Conservation (phyloP, 805 yeast genomes). For the Suhomyces tanzawaensis region DNA sequence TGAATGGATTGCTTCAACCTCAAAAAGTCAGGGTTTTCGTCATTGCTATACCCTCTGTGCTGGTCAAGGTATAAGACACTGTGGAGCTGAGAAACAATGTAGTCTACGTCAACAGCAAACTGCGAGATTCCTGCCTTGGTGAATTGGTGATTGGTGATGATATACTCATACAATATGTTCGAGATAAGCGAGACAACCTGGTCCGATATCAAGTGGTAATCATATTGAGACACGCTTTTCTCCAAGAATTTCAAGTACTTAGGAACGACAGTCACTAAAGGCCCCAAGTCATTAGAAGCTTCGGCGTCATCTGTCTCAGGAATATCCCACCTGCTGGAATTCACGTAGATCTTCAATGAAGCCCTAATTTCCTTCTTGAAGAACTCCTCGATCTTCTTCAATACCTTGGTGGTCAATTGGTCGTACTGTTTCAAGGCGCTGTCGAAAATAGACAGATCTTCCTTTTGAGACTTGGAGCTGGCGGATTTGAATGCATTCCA, state of each 20-base stretch:
- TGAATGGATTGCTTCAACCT: slow-evolving; percentile 30
- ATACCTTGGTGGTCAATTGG: slow-evolving; percentile 16
- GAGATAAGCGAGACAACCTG: slow-evolving; percentile 26
- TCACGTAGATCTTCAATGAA: slow-evolving; percentile 36
- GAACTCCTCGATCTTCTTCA: slow-evolving; percentile 26
- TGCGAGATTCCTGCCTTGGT: slow-evolving; percentile 31
- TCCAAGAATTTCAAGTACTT: slow-evolving; percentile 23
- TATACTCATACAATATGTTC: slow-evolving; percentile 32
- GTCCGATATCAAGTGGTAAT: slow-evolving; percentile 30
- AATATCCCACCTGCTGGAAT: slow-evolving; percentile 34
- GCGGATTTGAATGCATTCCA: slow-evolving; percentile 32
- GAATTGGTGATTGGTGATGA: slow-evolving; percentile 40
- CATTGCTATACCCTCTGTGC: slow-evolving; percentile 17
- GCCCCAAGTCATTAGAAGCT: slow-evolving; percentile 21
- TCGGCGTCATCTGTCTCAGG: slow-evolving; percentile 9
- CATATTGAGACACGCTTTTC: slow-evolving; percentile 24
- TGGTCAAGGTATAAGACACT: slow-evolving; percentile 17
- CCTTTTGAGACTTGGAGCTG: slow-evolving; percentile 11
- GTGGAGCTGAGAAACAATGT: slow-evolving; percentile 16
- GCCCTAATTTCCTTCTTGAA: slow-evolving; percentile 32
- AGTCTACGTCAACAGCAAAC: slow-evolving; percentile 29
- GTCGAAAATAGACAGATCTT: slow-evolving; percentile 32
- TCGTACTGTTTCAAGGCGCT: slow-evolving; percentile 22
- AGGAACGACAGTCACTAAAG: slow-evolving; percentile 24
- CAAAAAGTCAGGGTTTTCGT: slow-evolving; percentile 20